Conservation (phyloP, 257 asterid species). For the Paraleonurus japonicus region DNA sequence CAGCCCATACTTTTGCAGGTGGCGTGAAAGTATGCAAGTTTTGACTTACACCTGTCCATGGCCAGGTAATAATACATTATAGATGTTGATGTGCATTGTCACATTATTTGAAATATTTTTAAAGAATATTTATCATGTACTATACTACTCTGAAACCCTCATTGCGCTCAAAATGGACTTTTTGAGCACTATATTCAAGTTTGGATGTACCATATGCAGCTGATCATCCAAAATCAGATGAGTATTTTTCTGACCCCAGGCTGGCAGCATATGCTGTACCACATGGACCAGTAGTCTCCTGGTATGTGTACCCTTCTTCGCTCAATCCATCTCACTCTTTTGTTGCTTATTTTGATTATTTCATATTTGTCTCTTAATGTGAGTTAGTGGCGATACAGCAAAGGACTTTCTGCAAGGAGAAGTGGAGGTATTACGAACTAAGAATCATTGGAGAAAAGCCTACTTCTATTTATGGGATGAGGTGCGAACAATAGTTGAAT, state of each 20-base stretch:
- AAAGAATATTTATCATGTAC: not conserved
- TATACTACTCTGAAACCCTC: not conserved
- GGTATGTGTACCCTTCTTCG: slow-evolving; percentile 43
- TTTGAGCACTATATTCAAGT: not conserved
- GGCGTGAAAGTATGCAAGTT: slow-evolving; percentile 97
- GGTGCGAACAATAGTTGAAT: slow-evolving; percentile 50
- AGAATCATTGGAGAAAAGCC: slow-evolving; percentile 91
- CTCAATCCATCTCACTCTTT: slow-evolving; percentile 17
- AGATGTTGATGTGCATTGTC: slow-evolving; percentile 8
- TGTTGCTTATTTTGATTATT: slow-evolving; percentile 31
- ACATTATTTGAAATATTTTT: not conserved
- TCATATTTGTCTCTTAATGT: slow-evolving; percentile 46
- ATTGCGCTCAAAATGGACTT: slow-evolving; percentile 15
- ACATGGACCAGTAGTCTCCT: slow-evolving; percentile 62
- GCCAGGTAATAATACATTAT: slow-evolving; percentile 77
- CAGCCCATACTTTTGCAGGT: slow-evolving; percentile 98
- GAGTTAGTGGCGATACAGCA: slow-evolving; percentile 65
- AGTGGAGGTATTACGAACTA: slow-evolving; percentile 82
- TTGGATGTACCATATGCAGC: slow-evolving; percentile 42
- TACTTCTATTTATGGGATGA: slow-evolving; percentile 99
- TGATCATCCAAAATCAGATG: slow-evolving; percentile 97
- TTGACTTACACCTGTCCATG: slow-evolving; percentile 96
- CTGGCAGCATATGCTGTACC: slow-evolving; percentile 99
- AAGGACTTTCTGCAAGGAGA: slow-evolving; percentile 76
- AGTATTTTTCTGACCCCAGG: slow-evolving; percentile 88